Evolutionary conservation across 1,284 basidiomycete genomes (phyloP), one percentile per base, ranked within the genome.

Genomic region (Cerioporus squamosus): DNA sequence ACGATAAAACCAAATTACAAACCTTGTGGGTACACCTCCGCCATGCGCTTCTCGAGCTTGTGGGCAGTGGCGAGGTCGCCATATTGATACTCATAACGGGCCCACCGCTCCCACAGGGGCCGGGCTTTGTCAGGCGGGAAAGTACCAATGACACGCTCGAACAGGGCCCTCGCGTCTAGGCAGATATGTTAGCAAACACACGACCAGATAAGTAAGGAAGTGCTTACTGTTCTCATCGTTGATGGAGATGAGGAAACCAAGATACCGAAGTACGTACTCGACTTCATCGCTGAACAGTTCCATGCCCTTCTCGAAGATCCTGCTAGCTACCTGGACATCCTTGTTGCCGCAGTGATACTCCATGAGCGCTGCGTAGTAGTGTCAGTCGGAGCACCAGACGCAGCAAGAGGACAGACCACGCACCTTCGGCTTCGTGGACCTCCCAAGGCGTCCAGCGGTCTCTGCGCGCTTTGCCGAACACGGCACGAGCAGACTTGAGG

Each of bases 271-370:
- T 10, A 97, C 93, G 66, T 90, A 98, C 55, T 93, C 90, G 22
- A 90, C 85, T 64, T 98, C 93, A 26, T 91, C 86, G 5, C 86
- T 84, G 72, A 94, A 98, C 5, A 82, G 77, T 70, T 95, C 94
- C 70, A 97, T 77, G n/a, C 95, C 97, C 61, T 94, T 88, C 73
- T 98, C 95, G 70, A 98, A 98, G 60, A 99, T 97, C 55, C 94
- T 87, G 49, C 88, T 93, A 0, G 96, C 94, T 20, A 98, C 90
- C 7, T 82, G 81, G 38, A 88, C 81, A 47, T 95, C 94, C 70
- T 95, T 94, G 59, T 90, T 95, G 29, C 58, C 63, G 73, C 90
- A 92, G 74, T 98, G 94, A 72, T 98, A 98, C 74, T 99, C 97
- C 86, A 97, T 94, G 67, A 97, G 74, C 0, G 97, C 97, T 93